Conservation (phyloP, 140 eudicot genomes). For the Senecio squalidus region DNA sequence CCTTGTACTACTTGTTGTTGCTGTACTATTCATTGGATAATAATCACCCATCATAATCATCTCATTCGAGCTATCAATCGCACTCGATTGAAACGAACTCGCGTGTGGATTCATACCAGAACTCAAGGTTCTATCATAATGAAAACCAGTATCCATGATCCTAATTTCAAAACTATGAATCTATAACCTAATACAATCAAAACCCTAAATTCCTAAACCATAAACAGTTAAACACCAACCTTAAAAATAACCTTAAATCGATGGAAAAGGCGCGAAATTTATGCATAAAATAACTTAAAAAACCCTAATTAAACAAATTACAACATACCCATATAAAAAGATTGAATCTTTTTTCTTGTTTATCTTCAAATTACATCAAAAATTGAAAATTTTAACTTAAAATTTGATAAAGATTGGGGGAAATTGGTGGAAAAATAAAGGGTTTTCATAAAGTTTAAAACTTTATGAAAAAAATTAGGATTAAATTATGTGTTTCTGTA, state of each 20-base stretch:
- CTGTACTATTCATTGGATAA: slow-evolving; percentile 15
- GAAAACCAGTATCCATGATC: slow-evolving; percentile 47
- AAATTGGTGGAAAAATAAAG: slow-evolving; percentile 5
- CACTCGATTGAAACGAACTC: slow-evolving; percentile 48
- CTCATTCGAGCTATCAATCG: slow-evolving; percentile 31
- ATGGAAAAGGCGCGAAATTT: background rate
- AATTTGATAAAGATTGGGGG: slow-evolving; percentile 7
- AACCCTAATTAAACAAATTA: slow-evolving; percentile 17
- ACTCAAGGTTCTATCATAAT: slow-evolving; percentile 21
- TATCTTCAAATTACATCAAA: slow-evolving; percentile 9
- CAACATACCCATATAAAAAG: slow-evolving; percentile 6
- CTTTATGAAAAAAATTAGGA: slow-evolving; percentile 8
- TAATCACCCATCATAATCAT: slow-evolving; percentile 47
- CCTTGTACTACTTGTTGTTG: slow-evolving; percentile 22
- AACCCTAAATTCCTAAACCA: slow-evolving; percentile 15
- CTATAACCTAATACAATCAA: slow-evolving; percentile 5
- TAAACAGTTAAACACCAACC: background rate
- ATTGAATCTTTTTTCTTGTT: background rate
- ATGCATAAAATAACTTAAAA: slow-evolving; percentile 2
- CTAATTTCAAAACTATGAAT: background rate
- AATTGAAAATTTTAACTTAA: background rate
- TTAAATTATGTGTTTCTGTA: slow-evolving; percentile 15
- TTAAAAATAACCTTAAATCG: background rate
- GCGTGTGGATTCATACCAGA: slow-evolving; percentile 36
- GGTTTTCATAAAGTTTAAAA: slow-evolving; percentile 17